Base-by-base conservation (phyloP, 2,329 filamentous ascomycete species). In the Xylariaceae sp. region DNA sequence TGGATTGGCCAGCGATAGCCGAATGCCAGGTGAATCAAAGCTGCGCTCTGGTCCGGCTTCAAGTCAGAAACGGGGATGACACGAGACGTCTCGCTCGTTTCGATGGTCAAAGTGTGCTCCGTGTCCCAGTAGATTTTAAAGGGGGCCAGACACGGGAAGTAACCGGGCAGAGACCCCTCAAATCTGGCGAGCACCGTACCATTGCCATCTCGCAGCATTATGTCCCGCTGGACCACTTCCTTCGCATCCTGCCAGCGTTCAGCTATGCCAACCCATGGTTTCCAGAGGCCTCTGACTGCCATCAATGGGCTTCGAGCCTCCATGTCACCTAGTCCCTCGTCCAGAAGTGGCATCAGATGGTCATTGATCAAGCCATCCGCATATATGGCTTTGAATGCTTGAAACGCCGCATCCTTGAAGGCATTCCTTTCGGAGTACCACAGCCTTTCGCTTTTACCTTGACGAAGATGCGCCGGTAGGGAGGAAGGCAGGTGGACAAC, bases 371-470 rank as follows among this genome's bases (percentile, higher is more conserved):
- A 76, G 0, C 88, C 88, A 30, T 82, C 87, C 6, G 82, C 66
- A 69, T 93, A 86, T 0, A 97, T 77, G 4, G 78, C 78, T 18
- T 83, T 74, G 68, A 92, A 96, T 0, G 92, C 89, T 68, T 90
- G 83, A 62, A 96, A 94, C 0, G 90, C 88, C 0, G 88, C 90
- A 72, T 97, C 93, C 68, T 88, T 90, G 65, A 79, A 85, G 0
- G 92, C 91, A 65, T 84, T 85, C 59, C 79, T 82, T 67, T 94
- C 87, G 0, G 86, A 89, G 9, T 65, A 73, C 92, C 92, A 97
- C n/a, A 71, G 63, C 41, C 70, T 63, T 34, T 72, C 71, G 55
- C 87, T 83, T 18, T 74, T 67, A 0, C 82, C 78, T 45, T 73
- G 75, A 13, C 88, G 83, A 8, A 91, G 72, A 10, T 79, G 72